Percentiles rank a stretch among this genome's conserved stretches.
These are phyloP conservation scores for Fusarium sp. DNA, from an alignment of 2,329 filamentous ascomycete species.

Conservation along the genomic window DNA sequence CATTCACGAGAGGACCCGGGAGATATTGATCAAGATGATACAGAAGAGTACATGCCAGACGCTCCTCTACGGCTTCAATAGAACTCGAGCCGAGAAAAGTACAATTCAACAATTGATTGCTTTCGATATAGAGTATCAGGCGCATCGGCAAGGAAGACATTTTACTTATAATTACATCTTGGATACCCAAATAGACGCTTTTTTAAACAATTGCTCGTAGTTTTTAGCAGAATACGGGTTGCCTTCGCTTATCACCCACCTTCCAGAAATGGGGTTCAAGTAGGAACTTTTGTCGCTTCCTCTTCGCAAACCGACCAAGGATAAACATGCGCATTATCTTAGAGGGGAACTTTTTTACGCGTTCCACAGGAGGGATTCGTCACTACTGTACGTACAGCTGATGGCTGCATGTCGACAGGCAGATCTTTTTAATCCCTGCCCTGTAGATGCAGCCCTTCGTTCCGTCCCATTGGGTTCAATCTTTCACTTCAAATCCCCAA, in stretches of 20 bases:
- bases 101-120: background rate
- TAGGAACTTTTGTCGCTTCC: slow-evolving; percentile 36
- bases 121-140: background rate
- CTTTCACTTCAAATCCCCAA: background rate
- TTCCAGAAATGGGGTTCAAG: slow-evolving; percentile 34
- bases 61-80: slow-evolving; percentile 41
- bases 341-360: background rate
- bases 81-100: background rate
- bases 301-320: slow-evolving; percentile 6
- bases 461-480: background rate
- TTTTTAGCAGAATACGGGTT: background rate
- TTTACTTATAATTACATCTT: background rate
- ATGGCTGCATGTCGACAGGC: slow-evolving; percentile 2
- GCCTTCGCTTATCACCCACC: slow-evolving; percentile 21
- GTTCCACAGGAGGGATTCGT: background rate
- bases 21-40: slow-evolving; percentile 31
- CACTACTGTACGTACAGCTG: background rate
- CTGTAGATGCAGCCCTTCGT: background rate
- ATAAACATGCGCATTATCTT: background rate
- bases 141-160: background rate
- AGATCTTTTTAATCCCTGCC: background rate
- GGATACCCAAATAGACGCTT: slow-evolving; percentile 25
- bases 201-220: background rate
- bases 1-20: slow-evolving; percentile 15
- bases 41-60: slow-evolving; percentile 39